Conservation (phyloP, 257 asterid genomes). For the Coffea canephora region DNA sequence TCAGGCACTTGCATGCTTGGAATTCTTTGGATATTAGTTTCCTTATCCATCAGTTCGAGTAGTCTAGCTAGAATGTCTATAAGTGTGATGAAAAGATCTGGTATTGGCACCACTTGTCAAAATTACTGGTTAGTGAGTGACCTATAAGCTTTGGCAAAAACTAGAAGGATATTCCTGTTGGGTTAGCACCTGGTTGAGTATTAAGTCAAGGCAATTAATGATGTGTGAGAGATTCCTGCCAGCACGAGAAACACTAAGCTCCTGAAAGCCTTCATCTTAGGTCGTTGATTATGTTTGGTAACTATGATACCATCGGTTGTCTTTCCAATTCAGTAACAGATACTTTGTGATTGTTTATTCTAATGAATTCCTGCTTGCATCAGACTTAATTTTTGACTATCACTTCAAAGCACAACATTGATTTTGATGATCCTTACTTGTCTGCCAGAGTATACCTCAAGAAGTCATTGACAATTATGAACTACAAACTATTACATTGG, state of each 20-base stretch:
- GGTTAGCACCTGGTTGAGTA: neutral
- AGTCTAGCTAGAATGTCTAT: neutral
- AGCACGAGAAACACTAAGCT: neutral
- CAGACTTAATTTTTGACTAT: neutral
- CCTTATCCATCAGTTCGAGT: neutral
- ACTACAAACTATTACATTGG: conserved; percentile 77
- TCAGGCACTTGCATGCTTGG: neutral
- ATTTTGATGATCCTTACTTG: neutral
- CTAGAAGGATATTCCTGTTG: neutral
- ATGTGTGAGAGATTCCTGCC: neutral
- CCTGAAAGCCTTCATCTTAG: neutral
- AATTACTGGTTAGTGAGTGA: neutral
- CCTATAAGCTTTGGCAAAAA: neutral
- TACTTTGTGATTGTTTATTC: neutral
- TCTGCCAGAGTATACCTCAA: conserved; percentile 80
- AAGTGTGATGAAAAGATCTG: neutral
- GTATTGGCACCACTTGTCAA: conserved; percentile 1
- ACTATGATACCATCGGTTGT: neutral
- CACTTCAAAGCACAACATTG: neutral
- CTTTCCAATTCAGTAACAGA: neutral
- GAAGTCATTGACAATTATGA: conserved; percentile 75
- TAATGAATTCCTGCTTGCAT: neutral
- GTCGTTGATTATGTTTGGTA: neutral
- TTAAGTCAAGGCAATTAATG: neutral
- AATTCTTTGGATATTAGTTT: neutral